Evolutionary conservation across 2,329 filamentous ascomycete species (phyloP), one percentile per base, ranked within the genome.

Genomic region (Podosphaera leucotricha): DNA sequence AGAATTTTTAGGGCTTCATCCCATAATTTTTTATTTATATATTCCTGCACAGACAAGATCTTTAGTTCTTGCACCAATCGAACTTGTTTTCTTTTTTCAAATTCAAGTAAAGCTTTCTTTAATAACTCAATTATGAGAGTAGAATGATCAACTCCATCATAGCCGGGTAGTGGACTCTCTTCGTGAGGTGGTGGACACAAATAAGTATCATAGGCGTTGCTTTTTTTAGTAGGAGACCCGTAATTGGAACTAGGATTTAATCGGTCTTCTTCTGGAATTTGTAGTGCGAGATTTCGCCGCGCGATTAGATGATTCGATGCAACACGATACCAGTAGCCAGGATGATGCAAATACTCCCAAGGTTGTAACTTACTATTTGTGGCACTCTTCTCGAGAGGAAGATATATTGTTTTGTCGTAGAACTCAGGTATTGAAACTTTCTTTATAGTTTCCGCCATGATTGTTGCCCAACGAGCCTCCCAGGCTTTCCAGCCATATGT

Each of bases 401-500:
- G 60, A 48, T 66, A 76, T 6, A 75, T 57, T 13, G 58, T 54
- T 42, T 56, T 56, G 1, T 62, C 63, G 2, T 61, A 59, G 16
- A 76, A 60, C 28, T 68, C 68, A 2, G 64, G 61, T 11, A 75
- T 62, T 18, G 66, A 64, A 21, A 66, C 62, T 48, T 65, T 70
- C 48, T 72, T 66, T 16, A 77, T 66, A 48, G 77, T 55, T 38
- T 71, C 65, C 2, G 71, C 73, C 74, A 78, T 77, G 11, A 74
- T 62, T 19, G 63, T 64, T 15, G 71, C 68, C 74, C 74, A 78
- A 45, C 81, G 71, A 36, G 82, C 76, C 61, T 93, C 80, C 86
- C 87, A 98, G 1, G 87, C 86, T 55, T 84, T 73, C 82, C 86
- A 95, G 5, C 84, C 83, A 58, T 95, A 95, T 51, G 83, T 92